Conservation (phyloP, 2,329 filamentous ascomycete species). For the Chrysoporthe puriensis region DNA sequence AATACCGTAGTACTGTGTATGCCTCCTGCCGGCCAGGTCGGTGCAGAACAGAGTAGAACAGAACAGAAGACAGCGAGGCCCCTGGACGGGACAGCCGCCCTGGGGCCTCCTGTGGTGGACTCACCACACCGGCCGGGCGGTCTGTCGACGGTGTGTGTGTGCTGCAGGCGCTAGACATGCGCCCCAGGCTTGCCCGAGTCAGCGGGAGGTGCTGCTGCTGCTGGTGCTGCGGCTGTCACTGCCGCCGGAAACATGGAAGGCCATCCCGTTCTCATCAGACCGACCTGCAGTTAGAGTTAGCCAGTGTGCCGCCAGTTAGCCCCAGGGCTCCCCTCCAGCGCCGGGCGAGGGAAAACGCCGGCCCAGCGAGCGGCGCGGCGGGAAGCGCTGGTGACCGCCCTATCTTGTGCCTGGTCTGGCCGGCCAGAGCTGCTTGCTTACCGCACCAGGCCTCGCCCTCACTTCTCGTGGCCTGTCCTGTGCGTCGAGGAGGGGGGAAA, state of each 20-base stretch:
- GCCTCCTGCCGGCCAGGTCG: neutral
- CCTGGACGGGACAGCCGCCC: too few relatives aligned
- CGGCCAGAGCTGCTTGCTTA: too few relatives aligned
- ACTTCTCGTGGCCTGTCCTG: neutral
- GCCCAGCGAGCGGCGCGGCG: neutral
- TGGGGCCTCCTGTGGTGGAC: too few relatives aligned
- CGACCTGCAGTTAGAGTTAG: too few relatives aligned
- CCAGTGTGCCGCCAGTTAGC: too few relatives aligned
- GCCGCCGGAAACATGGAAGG: conserved; percentile 17
- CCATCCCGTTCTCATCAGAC: too few relatives aligned
- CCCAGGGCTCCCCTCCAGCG: too few relatives aligned
- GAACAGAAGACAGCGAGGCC: too few relatives aligned
- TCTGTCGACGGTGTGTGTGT: neutral
- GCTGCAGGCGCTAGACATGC: neutral
- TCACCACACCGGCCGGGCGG: neutral
- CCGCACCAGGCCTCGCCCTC: neutral
- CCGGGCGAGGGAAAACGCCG: neutral
- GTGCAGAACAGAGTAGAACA: too few relatives aligned
- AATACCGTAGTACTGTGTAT: neutral
- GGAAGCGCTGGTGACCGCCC: neutral
- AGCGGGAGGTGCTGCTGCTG: too few relatives aligned
- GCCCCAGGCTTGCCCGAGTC: too few relatives aligned
- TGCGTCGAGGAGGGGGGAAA: neutral
- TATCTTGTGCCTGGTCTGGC: neutral
- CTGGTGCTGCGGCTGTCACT: neutral